Percentiles rank a stretch among this genome's conserved stretches.
Conservation (phyloP, 495 filamentous ascomycete genomes). For the Lasiosphaeria ovina region DNA sequence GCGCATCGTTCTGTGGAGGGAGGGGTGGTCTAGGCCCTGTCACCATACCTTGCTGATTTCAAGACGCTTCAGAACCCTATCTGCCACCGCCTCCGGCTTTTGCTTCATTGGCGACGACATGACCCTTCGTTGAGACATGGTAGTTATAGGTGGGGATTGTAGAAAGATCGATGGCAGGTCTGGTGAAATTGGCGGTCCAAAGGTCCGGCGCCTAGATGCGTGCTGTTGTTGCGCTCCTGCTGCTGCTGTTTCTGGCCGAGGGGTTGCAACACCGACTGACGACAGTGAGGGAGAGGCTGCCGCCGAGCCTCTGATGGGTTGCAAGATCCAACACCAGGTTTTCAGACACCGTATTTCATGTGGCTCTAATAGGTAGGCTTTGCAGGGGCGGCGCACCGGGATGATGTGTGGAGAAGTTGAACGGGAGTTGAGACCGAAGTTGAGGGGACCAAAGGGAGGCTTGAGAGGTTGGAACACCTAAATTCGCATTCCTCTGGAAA, state of each 20-base stretch:
- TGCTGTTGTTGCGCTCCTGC: constrained; percentile 22
- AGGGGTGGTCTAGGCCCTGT: neutral
- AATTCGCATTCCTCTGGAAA: constrained; percentile 39
- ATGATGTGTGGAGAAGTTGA: neutral
- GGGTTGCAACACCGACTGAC: constrained; percentile 16
- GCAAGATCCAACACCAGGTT: neutral
- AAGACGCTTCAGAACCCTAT: constrained; percentile 66
- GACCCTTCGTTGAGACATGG: constrained; percentile 31
- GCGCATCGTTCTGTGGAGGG: constrained; percentile 8
- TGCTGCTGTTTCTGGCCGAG: constrained; percentile 15
- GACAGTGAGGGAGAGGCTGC: constrained; percentile 2
- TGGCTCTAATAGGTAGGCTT: neutral
- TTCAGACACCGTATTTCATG: neutral
- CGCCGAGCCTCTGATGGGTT: neutral
- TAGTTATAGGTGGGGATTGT: constrained; percentile 12
- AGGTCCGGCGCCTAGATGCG: constrained; percentile 32
- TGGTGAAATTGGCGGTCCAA: constrained; percentile 29
- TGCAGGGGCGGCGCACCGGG: neutral
- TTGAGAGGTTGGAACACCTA: constrained; percentile 23
- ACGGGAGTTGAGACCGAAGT: constrained; percentile 7
- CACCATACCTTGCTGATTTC: constrained; percentile 77
- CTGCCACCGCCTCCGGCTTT: constrained; percentile 64
- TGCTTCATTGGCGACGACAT: constrained; percentile 59
- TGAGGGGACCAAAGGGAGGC: constrained; percentile 6
- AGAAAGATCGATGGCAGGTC: constrained; percentile 21